Evolutionary conservation across 257 asterid species (phyloP).

Genomic region (Solanum pimpinellifolium): DNA sequence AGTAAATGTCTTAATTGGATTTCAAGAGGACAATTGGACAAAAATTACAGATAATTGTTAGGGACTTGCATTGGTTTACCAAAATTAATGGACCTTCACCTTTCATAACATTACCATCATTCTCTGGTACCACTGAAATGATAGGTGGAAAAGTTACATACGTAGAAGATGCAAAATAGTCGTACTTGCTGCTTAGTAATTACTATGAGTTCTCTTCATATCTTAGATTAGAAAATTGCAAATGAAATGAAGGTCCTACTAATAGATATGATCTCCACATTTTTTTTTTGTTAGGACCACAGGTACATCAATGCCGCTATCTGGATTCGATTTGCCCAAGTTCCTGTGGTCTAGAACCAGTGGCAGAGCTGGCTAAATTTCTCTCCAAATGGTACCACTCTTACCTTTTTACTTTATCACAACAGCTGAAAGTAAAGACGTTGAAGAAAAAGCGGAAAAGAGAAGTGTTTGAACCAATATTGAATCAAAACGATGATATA

Average conservation of each 20-base stretch:
- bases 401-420: neutral
- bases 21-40: neutral
- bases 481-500: neutral
- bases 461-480: neutral
- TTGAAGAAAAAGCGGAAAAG: neutral
- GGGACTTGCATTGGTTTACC: neutral
- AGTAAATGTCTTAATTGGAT: neutral
- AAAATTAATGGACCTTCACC: neutral
- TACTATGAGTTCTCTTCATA: neutral
- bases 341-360: neutral
- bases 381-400: neutral
- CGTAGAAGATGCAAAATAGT: neutral
- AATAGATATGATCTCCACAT: neutral
- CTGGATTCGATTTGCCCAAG: neutral
- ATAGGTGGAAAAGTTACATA: neutral
- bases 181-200: neutral
- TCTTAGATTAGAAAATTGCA: neutral
- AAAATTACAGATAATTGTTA: neutral
- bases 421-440: neutral
- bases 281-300: neutral
- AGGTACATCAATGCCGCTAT: neutral
- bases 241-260: conserved; percentile 1
- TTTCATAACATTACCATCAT: neutral
- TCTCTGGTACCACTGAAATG: neutral
- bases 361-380: neutral